Evolutionary conservation across 2,329 filamentous ascomycete species (phyloP).

Genomic region (Pyricularia grisea): DNA sequence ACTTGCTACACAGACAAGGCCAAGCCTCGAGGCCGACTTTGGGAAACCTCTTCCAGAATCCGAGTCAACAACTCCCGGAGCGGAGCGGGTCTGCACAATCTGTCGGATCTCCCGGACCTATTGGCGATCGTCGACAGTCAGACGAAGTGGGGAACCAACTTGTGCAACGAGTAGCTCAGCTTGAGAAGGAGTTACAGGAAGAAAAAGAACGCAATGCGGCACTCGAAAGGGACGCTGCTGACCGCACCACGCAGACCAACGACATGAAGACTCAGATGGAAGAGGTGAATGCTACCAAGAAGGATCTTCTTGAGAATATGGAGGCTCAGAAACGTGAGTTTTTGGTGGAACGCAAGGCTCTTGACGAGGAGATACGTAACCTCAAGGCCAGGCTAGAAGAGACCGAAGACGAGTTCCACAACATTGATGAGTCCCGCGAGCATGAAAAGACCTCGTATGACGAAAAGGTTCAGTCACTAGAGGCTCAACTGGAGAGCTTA

Average conservation of each 20-base stretch:
- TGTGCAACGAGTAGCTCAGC: slow-evolving; percentile 41
- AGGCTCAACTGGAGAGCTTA: slow-evolving; percentile 60
- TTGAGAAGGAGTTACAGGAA: slow-evolving; percentile 69
- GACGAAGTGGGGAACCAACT: slow-evolving; percentile 35
- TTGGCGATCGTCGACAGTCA: slow-evolving; percentile 26
- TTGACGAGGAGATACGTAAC: slow-evolving; percentile 71
- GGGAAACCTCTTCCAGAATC: slow-evolving; percentile 44
- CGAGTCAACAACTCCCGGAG: slow-evolving; percentile 34
- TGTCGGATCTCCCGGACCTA: slow-evolving; percentile 28
- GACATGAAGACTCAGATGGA: slow-evolving; percentile 62
- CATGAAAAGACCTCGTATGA: slow-evolving; percentile 67
- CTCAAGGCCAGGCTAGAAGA: slow-evolving; percentile 76
- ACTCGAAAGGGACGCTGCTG: slow-evolving; percentile 61
- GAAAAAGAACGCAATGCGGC: slow-evolving; percentile 60
- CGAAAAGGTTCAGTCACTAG: slow-evolving; percentile 56
- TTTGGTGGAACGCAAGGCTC: slow-evolving; percentile 68
- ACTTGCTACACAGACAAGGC: slow-evolving; percentile 78
- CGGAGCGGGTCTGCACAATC: slow-evolving; percentile 41
- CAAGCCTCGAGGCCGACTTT: slow-evolving; percentile 44
- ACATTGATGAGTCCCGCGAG: slow-evolving; percentile 72
- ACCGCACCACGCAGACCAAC: slow-evolving; percentile 45
- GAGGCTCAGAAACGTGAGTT: slow-evolving; percentile 88
- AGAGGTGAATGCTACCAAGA: slow-evolving; percentile 85
- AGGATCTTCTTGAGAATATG: slow-evolving; percentile 89
- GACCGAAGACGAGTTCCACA: slow-evolving; percentile 83